Percentiles rank a stretch among this genome's conserved stretches.
Conservation (phyloP, 768 basidiomycete species). For the Terana coerulea region DNA sequence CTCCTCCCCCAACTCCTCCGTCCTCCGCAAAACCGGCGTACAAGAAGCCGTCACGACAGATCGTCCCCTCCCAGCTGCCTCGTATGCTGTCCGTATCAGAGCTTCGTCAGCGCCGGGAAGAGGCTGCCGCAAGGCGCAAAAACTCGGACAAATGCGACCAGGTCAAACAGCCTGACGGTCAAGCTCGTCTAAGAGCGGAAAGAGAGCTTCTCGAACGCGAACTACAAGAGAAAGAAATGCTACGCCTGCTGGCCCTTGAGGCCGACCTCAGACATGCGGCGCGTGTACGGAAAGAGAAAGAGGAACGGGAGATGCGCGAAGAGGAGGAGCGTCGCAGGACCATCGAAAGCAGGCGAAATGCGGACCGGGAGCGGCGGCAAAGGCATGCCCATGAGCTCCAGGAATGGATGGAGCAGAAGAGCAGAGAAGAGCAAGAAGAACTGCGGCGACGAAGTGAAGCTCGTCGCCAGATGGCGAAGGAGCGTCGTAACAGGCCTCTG, state of each 20-base stretch:
- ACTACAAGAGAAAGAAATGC: constrained; percentile 22
- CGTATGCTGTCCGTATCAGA: constrained; percentile 6
- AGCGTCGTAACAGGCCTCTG: constrained; percentile 6
- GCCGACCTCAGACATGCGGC: constrained; percentile 24
- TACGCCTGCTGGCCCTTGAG: constrained; percentile 23
- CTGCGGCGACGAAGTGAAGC: constrained; percentile 3
- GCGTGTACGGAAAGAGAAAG: constrained; percentile 20
- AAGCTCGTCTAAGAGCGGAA: constrained; percentile 24
- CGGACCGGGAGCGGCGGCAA: constrained; percentile 15
- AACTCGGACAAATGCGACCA: too few relatives aligned
- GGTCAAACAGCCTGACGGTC: too few relatives aligned
- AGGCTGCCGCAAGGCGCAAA: not conserved
- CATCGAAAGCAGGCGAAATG: constrained; percentile 15
- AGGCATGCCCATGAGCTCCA: constrained; percentile 11
- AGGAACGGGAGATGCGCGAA: constrained; percentile 21
- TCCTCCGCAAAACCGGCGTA: not conserved
- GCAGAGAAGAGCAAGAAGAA: not conserved
- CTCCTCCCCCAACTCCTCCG: not conserved
- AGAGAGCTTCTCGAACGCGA: constrained; percentile 18
- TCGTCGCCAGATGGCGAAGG: constrained; percentile 3
- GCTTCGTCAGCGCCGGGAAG: not conserved
- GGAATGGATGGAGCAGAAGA: constrained; percentile 15
- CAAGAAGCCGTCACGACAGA: not conserved
- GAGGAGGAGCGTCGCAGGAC: constrained; percentile 18
- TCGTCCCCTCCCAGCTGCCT: not conserved